phyloP scores from a whole-genome alignment of 352 stramenopile genomes.

The Thraustotheca clavata region DNA sequence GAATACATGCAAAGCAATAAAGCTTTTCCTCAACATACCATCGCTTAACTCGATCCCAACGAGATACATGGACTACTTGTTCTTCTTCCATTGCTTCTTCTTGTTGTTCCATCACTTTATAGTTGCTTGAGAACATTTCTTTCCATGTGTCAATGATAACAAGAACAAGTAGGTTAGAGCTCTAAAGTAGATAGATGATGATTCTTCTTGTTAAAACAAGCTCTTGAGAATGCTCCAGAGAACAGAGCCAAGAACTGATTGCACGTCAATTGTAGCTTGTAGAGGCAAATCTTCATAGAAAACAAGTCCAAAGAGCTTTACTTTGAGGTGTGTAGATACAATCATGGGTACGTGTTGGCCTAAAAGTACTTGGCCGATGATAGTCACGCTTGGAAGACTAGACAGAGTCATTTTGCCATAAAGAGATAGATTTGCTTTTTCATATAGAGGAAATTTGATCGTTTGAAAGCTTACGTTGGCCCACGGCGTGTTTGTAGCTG shows the following conservation, averaged over 20 bases:
- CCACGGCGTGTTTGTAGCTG: background rate
- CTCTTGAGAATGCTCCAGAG: constrained; percentile 2
- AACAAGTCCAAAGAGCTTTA: background rate
- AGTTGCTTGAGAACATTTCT: background rate
- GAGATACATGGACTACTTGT: background rate
- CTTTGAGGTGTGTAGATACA: background rate
- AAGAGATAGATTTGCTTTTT: background rate
- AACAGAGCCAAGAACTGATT: background rate
- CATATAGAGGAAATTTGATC: background rate
- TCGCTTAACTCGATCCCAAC: background rate
- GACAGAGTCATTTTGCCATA: constrained; percentile 11
- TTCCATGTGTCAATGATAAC: no score
- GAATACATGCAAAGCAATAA: background rate
- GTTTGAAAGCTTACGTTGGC: constrained; percentile 1
- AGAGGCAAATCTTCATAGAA: constrained; percentile 1
- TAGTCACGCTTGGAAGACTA: background rate
- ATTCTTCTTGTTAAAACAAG: background rate
- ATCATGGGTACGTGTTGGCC: constrained; percentile 8
- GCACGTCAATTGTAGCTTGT: constrained; percentile 4
- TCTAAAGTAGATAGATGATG: no score
- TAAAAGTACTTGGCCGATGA: background rate
- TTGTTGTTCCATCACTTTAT: background rate
- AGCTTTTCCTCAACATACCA: background rate
- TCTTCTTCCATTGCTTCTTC: background rate
- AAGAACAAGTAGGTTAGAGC: no score